These are phyloP conservation scores for Aspergillus affinis DNA, from an alignment of 495 filamentous ascomycete species.

Conservation along the genomic window DNA sequence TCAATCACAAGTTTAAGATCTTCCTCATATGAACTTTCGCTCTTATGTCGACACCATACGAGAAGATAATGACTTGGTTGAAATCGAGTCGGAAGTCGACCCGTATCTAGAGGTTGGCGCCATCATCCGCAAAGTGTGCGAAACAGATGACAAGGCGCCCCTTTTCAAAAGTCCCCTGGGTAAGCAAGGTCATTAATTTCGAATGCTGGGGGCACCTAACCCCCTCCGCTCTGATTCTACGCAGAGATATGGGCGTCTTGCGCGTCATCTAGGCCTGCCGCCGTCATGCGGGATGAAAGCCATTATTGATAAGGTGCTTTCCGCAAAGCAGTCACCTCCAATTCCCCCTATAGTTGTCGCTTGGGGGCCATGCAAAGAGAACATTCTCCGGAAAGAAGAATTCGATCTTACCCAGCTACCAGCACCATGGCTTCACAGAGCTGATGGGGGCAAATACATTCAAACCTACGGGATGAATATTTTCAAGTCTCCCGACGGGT, in stretches of 20 bases:
- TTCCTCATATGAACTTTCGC: conserved; percentile 19
- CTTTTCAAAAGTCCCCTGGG: conserved; percentile 33
- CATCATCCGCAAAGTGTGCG: conserved; percentile 28
- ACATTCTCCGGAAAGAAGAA: too few relatives aligned
- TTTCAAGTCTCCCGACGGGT: too few relatives aligned
- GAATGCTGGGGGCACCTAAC: conserved; percentile 30
- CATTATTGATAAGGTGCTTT: too few relatives aligned
- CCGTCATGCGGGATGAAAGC: conserved; percentile 16
- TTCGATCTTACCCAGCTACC: too few relatives aligned
- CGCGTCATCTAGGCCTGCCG: conserved; percentile 23
- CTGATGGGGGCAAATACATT: too few relatives aligned
- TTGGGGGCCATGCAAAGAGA: too few relatives aligned
- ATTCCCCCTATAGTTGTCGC: too few relatives aligned
- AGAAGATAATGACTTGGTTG: conserved; percentile 29
- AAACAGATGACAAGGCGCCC: conserved; percentile 31
- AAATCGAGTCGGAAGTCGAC: conserved; percentile 28
- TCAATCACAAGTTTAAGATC: too few relatives aligned
- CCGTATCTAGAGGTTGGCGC: conserved; percentile 31
- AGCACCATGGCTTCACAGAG: too few relatives aligned
- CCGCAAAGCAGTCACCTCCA: too few relatives aligned
- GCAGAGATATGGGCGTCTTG: conserved; percentile 26
- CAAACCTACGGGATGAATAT: too few relatives aligned
- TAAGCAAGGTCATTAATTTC: conserved; percentile 22
- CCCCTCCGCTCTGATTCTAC: conserved; percentile 16
- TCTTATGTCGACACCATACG: conserved; percentile 22